These are phyloP conservation scores for Pseudohyphozyma bogoriensis DNA, from an alignment of 768 basidiomycete genomes.

Conservation along the genomic window DNA sequence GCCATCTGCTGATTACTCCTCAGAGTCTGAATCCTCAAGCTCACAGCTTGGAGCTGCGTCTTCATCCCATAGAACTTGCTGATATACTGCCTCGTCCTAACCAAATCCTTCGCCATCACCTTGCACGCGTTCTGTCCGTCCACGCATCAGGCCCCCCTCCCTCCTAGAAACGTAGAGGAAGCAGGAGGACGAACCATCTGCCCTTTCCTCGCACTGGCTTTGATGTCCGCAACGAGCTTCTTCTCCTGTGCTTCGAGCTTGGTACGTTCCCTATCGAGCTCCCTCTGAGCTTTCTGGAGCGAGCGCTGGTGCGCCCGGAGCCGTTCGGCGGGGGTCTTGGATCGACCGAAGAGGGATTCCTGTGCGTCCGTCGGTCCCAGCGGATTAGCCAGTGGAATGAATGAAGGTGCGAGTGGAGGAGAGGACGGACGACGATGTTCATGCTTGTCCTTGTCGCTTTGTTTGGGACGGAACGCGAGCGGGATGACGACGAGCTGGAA, in stretches of 20 bases:
- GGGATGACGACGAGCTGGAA: no score
- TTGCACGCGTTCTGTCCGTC: conserved; percentile 94
- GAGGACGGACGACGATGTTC: no score
- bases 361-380: no score
- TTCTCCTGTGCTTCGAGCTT: conserved; percentile 96
- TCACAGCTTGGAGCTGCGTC: conserved; percentile 92
- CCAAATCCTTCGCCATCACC: conserved; percentile 98
- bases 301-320: conserved; percentile 93
- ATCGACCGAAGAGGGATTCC: conserved; percentile 87
- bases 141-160: no score
- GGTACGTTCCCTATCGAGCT: conserved; percentile 86
- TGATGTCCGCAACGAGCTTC: conserved; percentile 90
- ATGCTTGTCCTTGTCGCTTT: no score
- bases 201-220: conserved; percentile 87
- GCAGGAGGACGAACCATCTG: conserved; percentile 77
- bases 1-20: conserved; percentile 99
- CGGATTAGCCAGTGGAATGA: no score
- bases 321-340: conserved; percentile 93
- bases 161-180: no score
- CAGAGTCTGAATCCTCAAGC: conserved; percentile 87
- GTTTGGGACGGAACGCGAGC: no score
- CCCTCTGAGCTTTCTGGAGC: conserved; percentile 91
- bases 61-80: conserved; percentile 99
- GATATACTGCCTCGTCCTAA: conserved; percentile 84
- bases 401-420: not conserved